Percentiles rank a stretch among this genome's conserved stretches.
Evolutionary conservation across 2,329 filamentous ascomycete genomes (phyloP).

Genomic region (Penicillium sp.): DNA sequence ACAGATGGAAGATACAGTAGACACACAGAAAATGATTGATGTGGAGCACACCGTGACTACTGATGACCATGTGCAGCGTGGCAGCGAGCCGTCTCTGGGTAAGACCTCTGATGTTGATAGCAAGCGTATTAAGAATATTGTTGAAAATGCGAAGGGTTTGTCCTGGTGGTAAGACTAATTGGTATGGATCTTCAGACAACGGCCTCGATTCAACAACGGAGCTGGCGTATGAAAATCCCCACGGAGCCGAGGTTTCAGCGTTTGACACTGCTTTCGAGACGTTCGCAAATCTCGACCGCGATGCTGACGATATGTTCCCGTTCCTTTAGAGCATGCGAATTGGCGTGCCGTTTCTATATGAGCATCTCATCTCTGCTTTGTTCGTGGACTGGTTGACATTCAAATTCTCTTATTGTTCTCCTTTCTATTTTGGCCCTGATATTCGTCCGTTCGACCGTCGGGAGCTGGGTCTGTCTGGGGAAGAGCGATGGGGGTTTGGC

Average conservation of each 20-base stretch:
- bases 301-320: background rate
- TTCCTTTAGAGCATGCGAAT: background rate
- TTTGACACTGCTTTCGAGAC: constrained; percentile 6
- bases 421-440: background rate
- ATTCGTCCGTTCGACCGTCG: background rate
- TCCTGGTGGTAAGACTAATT: constrained; percentile 12
- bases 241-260: background rate
- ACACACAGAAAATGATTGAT: background rate
- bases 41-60: background rate
- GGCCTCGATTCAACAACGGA: background rate
- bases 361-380: background rate
- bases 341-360: background rate
- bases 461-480: background rate
- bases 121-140: constrained; percentile 3
- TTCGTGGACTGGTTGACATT: background rate
- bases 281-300: background rate
- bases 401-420: background rate
- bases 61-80: background rate
- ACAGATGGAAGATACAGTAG: background rate
- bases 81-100: constrained; percentile 2
- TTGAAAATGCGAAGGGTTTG: constrained; percentile 5
- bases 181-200: background rate
- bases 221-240: background rate
- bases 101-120: constrained; percentile 11
- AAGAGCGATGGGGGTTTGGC: background rate